Percentiles rank a stretch among this genome's conserved stretches.
Conservation (phyloP, 768 basidiomycete genomes). For the Fomitopsis serialis region DNA sequence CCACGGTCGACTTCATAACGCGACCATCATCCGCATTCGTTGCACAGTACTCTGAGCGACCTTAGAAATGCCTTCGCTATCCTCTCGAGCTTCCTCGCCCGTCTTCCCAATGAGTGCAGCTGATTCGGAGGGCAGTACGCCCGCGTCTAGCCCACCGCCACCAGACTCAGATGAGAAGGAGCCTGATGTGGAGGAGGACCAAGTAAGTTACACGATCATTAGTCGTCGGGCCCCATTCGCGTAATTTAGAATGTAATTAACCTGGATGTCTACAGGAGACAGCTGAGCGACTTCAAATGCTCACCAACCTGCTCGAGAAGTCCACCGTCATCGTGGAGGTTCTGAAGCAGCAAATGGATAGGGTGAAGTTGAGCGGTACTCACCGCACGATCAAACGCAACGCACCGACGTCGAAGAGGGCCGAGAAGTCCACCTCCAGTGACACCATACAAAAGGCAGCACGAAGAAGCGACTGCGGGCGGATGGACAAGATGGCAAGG, state of each 20-base stretch:
- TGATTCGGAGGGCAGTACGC: not conserved
- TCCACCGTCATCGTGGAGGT: slow-evolving; percentile 72
- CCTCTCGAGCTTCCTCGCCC: not conserved
- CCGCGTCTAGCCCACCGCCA: not conserved
- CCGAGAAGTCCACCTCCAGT: slow-evolving; percentile 5
- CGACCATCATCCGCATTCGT: not conserved
- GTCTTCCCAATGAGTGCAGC: not conserved
- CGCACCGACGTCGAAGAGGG: not conserved
- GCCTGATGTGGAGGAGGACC: not conserved
- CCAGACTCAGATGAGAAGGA: not conserved
- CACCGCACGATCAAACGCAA: not conserved
- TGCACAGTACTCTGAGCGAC: not conserved
- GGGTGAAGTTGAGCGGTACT: slow-evolving; percentile 29
- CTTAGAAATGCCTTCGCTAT: not conserved
- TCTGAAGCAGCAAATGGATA: slow-evolving; percentile 72
- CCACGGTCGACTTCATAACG: not conserved
- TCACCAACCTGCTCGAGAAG: slow-evolving; percentile 68
- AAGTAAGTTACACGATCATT: too few species aligned
- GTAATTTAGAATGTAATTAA: too few species aligned
- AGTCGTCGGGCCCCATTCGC: too few species aligned
- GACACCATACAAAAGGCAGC: slow-evolving; percentile 7
- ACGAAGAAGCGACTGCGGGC: slow-evolving; percentile 12
- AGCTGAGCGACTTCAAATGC: slow-evolving; percentile 22
- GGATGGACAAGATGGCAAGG: slow-evolving; percentile 11
- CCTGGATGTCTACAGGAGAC: slow-evolving; percentile 4